Evolutionary conservation across 2,329 filamentous ascomycete species (phyloP).

Genomic region (Clathrospora elynae): DNA sequence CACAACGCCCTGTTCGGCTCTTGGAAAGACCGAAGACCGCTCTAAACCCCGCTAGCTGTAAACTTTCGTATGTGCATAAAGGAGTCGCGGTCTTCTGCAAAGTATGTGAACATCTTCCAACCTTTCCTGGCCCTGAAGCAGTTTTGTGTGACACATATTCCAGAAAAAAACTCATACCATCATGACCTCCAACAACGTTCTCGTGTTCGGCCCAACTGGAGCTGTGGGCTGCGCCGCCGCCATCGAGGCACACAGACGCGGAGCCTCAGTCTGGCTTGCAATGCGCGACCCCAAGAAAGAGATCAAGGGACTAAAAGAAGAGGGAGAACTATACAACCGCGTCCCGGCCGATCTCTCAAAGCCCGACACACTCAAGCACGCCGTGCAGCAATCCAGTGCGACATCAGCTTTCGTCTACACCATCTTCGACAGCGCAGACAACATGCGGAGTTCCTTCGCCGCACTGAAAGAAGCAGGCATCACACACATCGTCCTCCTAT

Average conservation of each 20-base stretch:
- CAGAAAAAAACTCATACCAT: too few species aligned
- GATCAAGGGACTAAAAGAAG: conserved; percentile 48
- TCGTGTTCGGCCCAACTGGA: conserved; percentile 60
- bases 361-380: conserved; percentile 49
- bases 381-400: conserved; percentile 52
- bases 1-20: too few species aligned
- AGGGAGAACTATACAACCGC: conserved; percentile 41
- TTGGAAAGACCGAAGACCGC: too few species aligned
- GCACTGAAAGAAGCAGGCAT: conserved; percentile 55
- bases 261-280: conserved; percentile 55
- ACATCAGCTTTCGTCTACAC: conserved; percentile 58
- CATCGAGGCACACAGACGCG: conserved; percentile 46
- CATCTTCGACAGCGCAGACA: conserved; percentile 39
- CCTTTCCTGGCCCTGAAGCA: too few species aligned
- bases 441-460: conserved; percentile 49
- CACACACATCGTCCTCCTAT: conserved; percentile 54
- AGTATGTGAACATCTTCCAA: too few species aligned
- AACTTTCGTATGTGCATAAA: too few species aligned
- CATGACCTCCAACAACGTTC: conserved; percentile 2
- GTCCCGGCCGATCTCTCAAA: conserved; percentile 55
- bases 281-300: conserved; percentile 55
- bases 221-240: conserved; percentile 52
- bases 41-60: too few species aligned
- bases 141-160: too few species aligned
- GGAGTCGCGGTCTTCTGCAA: too few species aligned